Evolutionary conservation across 768 basidiomycete species (phyloP).

Genomic region (Pisolithus microcarpus): DNA sequence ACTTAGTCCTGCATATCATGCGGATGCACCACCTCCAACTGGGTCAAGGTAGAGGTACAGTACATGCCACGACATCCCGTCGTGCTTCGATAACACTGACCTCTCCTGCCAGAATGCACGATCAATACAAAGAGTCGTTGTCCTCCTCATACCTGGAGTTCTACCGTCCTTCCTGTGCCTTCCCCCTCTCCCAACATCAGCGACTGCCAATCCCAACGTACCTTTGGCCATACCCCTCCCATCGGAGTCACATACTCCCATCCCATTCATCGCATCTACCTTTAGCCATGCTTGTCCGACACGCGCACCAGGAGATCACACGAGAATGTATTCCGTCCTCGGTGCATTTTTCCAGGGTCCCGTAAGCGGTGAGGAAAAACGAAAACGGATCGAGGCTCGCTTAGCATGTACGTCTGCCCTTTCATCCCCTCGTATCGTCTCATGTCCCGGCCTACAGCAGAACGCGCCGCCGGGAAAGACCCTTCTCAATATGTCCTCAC

Average conservation of each 20-base stretch:
- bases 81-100: neutral
- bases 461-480: conserved; percentile 52
- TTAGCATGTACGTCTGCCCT: conserved; percentile 31
- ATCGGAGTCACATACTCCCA: conserved; percentile 26
- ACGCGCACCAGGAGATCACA: conserved; percentile 83
- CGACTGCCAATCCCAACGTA: conserved; percentile 49
- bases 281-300: conserved; percentile 95
- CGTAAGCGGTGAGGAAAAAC: conserved; percentile 74
- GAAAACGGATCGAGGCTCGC: conserved; percentile 45
- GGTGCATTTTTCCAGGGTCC: conserved; percentile 78
- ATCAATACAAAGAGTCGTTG: conserved; percentile 70
- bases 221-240: conserved; percentile 43
- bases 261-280: conserved; percentile 65
- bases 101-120: conserved; percentile 51
- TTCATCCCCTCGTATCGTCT: neutral
- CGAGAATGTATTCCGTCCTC: conserved; percentile 78
- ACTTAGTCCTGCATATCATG: conserved; percentile 77
- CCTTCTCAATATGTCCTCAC: conserved; percentile 69
- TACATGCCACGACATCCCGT: conserved; percentile 26
- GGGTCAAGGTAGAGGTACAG: conserved; percentile 83
- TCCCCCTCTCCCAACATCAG: conserved; percentile 62
- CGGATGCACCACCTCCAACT: conserved; percentile 78
- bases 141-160: conserved; percentile 81
- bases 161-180: conserved; percentile 67
- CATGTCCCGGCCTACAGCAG: conserved; percentile 33